Conservation (phyloP, 345 rosid species). For the Eucalyptus paniculata region DNA sequence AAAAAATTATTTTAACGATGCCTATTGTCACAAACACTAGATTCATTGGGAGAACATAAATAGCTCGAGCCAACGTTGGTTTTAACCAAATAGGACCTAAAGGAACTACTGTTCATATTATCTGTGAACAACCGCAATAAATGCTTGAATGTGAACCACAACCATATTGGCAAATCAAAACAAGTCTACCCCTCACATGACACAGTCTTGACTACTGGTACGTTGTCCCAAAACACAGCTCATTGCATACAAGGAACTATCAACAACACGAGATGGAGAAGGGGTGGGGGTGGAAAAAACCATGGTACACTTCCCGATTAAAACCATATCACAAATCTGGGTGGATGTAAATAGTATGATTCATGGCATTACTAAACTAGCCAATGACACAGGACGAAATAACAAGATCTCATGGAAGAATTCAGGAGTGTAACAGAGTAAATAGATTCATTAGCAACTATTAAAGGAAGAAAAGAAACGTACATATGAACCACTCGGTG, state of each 20-base stretch:
- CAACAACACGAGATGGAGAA: background rate
- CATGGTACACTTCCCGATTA: background rate
- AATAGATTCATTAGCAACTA: background rate
- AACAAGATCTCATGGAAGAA: background rate
- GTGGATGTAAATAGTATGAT: background rate
- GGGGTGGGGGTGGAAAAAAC: background rate
- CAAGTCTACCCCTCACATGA: background rate
- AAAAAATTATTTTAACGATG: background rate
- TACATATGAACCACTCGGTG: conserved; percentile 35
- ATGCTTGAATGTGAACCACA: background rate
- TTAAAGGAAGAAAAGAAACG: background rate
- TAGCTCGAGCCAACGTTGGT: background rate
- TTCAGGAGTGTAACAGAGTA: background rate
- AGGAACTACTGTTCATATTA: background rate
- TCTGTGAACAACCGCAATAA: background rate
- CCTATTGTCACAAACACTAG: background rate
- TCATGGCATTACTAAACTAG: background rate
- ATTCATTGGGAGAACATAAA: background rate
- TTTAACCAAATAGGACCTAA: background rate
- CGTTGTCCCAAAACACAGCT: background rate
- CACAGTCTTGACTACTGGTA: background rate
- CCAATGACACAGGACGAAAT: background rate
- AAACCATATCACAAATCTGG: background rate
- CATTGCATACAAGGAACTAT: background rate
- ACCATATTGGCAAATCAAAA: background rate